A percentile compares a stretch with the other conserved stretches of the same genome.
Conservation (phyloP, 345 rosid genomes). For the Dovyalis caffra region DNA sequence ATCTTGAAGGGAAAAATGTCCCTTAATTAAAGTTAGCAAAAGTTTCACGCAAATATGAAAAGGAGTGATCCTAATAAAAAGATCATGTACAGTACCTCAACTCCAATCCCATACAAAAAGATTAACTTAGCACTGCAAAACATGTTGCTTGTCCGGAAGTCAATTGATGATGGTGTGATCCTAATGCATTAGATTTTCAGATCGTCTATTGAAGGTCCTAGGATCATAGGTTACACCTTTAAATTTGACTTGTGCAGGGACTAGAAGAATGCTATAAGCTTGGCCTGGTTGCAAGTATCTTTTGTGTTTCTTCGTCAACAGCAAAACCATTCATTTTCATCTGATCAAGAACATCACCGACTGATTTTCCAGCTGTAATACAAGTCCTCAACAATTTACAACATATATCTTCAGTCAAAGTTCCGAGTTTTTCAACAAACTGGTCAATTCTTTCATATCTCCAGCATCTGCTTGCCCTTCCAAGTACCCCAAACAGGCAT, state of each 20-base stretch:
- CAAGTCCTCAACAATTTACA: too few relatives aligned
- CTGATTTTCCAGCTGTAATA: conserved; percentile 18
- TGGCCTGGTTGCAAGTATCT: conserved; percentile 9
- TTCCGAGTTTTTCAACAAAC: conserved; percentile 14
- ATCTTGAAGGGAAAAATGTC: too few relatives aligned
- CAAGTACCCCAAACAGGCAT: conserved; percentile 30
- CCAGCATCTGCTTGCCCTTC: conserved; percentile 23
- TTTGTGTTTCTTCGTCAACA: conserved; percentile 19
- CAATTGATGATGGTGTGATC: neutral
- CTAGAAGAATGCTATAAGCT: neutral
- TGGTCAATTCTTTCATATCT: conserved; percentile 18
- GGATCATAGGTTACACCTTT: too few relatives aligned
- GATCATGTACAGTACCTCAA: too few relatives aligned
- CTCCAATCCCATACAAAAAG: too few relatives aligned
- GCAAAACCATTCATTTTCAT: conserved; percentile 17
- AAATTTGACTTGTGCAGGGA: neutral
- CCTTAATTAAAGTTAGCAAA: too few relatives aligned
- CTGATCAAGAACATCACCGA: conserved; percentile 16
- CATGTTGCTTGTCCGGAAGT: neutral
- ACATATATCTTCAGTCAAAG: too few relatives aligned
- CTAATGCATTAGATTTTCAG: neutral
- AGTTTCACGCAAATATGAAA: too few relatives aligned
- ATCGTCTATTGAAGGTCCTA: neutral
- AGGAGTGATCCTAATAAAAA: too few relatives aligned
- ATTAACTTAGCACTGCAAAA: neutral